Conservation (phyloP, 1,139 yeast genomes). For the Arxiozyma slooffiae region DNA sequence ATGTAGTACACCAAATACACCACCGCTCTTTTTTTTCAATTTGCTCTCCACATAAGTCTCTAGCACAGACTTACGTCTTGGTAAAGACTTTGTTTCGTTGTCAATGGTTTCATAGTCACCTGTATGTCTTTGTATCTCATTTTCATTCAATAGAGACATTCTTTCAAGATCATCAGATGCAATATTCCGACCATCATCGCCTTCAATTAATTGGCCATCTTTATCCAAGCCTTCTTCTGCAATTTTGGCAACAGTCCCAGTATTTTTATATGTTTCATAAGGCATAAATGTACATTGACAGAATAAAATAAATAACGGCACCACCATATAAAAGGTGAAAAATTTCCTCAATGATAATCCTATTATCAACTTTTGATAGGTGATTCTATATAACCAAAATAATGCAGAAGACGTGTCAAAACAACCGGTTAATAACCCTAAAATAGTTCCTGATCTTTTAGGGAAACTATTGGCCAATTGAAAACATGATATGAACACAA, state of each 20-base stretch:
- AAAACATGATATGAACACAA: constrained; percentile 69
- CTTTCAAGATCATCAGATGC: constrained; percentile 27
- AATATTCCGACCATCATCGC: constrained; percentile 28
- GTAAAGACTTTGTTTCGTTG: neutral
- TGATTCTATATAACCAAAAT: constrained; percentile 54
- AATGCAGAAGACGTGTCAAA: constrained; percentile 72
- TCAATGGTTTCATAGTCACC: neutral
- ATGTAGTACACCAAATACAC: constrained; percentile 80
- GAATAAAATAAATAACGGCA: constrained; percentile 62
- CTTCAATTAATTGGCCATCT: constrained; percentile 29
- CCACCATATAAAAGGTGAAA: constrained; percentile 55
- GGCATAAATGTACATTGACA: constrained; percentile 82
- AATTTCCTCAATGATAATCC: constrained; percentile 40
- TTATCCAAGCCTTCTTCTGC: constrained; percentile 66
- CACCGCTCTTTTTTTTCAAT: constrained; percentile 50
- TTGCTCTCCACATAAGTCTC: constrained; percentile 54
- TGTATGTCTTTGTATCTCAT: constrained; percentile 5
- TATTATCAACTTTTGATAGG: constrained; percentile 38
- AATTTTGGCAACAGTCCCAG: constrained; percentile 55
- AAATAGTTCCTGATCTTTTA: constrained; percentile 53
- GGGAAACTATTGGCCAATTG: constrained; percentile 71
- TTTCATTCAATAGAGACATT: constrained; percentile 19
- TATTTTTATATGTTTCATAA: constrained; percentile 57
- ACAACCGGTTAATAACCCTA: constrained; percentile 68
- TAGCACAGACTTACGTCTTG: constrained; percentile 41